A percentile compares a stretch with the other conserved stretches of the same genome.
Conservation (phyloP, 2,329 filamentous ascomycete species). For the Calonectria fujianensis region DNA sequence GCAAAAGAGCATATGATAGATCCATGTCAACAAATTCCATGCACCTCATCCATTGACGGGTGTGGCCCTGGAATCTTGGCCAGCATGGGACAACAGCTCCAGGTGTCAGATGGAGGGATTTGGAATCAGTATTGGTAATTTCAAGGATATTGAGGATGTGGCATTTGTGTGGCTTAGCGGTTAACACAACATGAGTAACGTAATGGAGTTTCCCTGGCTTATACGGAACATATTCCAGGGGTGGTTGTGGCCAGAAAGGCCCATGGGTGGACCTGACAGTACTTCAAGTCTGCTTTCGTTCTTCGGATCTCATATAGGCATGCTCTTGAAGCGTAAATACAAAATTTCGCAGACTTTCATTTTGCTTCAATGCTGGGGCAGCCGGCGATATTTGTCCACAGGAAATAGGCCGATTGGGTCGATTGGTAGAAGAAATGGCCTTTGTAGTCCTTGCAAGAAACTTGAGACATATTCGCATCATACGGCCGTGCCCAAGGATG, state of each 20-base stretch:
- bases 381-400: background rate
- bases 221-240: background rate
- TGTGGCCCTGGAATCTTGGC: slow-evolving; percentile 27
- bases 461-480: background rate
- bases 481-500: background rate
- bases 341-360: background rate
- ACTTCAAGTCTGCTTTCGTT: background rate
- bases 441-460: background rate
- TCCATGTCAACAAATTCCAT: slow-evolving; percentile 24
- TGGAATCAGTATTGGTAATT: slow-evolving; percentile 51
- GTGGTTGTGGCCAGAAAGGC: background rate
- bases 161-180: background rate
- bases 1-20: slow-evolving; percentile 23
- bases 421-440: background rate
- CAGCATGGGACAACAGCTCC: slow-evolving; percentile 13
- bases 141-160: slow-evolving; percentile 16
- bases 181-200: background rate
- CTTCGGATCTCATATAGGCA: background rate
- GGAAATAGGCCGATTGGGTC: background rate
- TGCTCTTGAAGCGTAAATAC: slow-evolving; percentile 1
- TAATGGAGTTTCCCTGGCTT: slow-evolving; percentile 11
- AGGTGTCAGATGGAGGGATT: slow-evolving; percentile 16
- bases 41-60: background rate
- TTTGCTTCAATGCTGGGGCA: background rate
- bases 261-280: background rate